A percentile compares a stretch with the other conserved stretches of the same genome.
Conservation (phyloP, 163 green algal species). For the Volvox carteri region DNA sequence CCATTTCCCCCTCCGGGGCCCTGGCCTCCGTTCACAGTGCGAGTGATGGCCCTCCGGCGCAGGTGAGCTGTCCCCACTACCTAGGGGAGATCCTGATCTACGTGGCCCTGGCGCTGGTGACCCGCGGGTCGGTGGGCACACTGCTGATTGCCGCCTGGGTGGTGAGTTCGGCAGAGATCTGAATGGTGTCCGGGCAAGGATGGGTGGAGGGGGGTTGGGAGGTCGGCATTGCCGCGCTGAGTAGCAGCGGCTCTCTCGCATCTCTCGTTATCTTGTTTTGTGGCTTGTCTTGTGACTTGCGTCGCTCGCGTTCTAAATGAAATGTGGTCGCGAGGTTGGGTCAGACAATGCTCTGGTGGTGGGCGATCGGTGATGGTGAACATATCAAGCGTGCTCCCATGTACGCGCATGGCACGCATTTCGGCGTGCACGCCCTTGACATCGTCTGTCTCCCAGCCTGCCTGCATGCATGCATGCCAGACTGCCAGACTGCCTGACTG, state of each 20-base stretch:
- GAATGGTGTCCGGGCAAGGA: not conserved
- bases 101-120: conserved; percentile 65
- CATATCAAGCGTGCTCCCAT: too few species aligned
- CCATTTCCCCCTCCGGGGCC: not conserved
- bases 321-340: not conserved
- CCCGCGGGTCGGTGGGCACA: not conserved
- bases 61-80: conserved; percentile 90
- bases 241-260: not conserved
- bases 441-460: too few species aligned
- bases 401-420: too few species aligned
- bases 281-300: not conserved
- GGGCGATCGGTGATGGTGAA: too few species aligned
- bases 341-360: not conserved
- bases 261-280: not conserved
- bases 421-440: too few species aligned
- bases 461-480: too few species aligned
- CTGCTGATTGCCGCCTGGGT: conserved; percentile 71
- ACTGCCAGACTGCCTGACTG: too few species aligned
- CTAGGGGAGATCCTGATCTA: conserved; percentile 91
- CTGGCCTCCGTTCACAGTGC: too few species aligned
- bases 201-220: not conserved
- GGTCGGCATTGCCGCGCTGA: not conserved
- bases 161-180: conserved; percentile 56
- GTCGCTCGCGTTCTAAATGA: not conserved
- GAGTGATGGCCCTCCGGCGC: too few species aligned